Evolutionary conservation across 257 asterid species (phyloP), one percentile per base, ranked within the genome.

Genomic region (Fraxinus anomala): DNA sequence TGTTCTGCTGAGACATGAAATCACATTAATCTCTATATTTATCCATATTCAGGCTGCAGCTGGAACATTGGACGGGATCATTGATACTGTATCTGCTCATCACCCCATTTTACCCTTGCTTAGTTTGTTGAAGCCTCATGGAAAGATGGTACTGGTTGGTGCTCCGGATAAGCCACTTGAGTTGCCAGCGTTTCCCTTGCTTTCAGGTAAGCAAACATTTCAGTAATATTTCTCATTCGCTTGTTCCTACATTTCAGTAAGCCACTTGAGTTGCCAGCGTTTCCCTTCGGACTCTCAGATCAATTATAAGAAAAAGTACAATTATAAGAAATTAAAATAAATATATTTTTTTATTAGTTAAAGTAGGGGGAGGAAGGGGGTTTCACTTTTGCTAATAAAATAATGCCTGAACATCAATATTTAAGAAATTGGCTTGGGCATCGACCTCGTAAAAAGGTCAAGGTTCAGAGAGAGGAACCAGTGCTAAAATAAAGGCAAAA

Each of bases 91-190:
- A 0, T 82, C 92, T 0, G 93, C 86, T 7, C 33, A 36, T 17
- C 96, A 90, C 51, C 79, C 89, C 0, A 28, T 89, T 42, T 54
- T 74, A 14, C 93, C 93, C 1, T 81, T 91, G 74, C 16, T 91
- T 31, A 59, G 69, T 51, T 68, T 89, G 54, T 47, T 90, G 70
- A 89, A 87, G 76, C 79, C 91, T 40, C 77, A 87, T 1, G 93
- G 92, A 7, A 89, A 84, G 86, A 79, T 91, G 56, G 75, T 89
- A 24, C 30, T 87, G 86, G 89, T 91, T n/a, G 96, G 96, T 24
- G 91, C 79, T 17, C 89, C 93, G 3, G 91, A 85, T 4, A 86
- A 91, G 82, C 89, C 91, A 7, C 81, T 85, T 3, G 96, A 91
- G 72, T 59, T 91, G 3, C 87, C 90, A 0, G 83, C 75, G 4